These are phyloP conservation scores for Populus pruinosa DNA, from an alignment of 345 rosid species.

Conservation along the genomic window DNA sequence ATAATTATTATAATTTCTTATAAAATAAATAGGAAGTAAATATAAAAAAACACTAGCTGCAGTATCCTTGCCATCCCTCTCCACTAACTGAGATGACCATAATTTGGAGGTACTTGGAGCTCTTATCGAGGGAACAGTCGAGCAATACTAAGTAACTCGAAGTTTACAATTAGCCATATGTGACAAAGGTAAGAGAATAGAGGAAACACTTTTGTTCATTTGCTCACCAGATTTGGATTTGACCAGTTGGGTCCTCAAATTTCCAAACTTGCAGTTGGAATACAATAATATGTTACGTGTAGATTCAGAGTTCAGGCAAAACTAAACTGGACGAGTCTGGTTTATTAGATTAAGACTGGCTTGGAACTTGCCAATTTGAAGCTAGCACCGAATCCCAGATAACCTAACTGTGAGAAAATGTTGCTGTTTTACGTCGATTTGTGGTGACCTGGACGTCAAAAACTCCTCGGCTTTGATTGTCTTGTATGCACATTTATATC, in stretches of 20 bases:
- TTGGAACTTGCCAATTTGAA: not conserved
- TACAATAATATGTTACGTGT: not conserved
- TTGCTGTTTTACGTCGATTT: not conserved
- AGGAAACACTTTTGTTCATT: not conserved
- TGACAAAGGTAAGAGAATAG: not conserved
- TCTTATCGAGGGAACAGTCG: not conserved
- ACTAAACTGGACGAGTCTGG: not conserved
- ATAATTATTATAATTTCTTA: too few species aligned
- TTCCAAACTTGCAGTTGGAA: not conserved
- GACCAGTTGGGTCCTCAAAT: not conserved
- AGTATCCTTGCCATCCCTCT: too few species aligned
- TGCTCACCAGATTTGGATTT: not conserved
- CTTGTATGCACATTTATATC: not conserved
- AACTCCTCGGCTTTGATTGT: not conserved
- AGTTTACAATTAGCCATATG: not conserved
- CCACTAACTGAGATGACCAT: not conserved
- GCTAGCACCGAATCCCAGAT: not conserved
- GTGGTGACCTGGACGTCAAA: conserved; percentile 1
- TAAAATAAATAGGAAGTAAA: too few species aligned
- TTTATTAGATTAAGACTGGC: not conserved
- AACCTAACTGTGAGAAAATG: conserved; percentile 16
- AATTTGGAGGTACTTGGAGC: not conserved
- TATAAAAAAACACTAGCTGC: too few species aligned
- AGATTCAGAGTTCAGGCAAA: not conserved
- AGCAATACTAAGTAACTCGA: not conserved